Evolutionary conservation across 2,329 filamentous ascomycete genomes (phyloP).

Genomic region (Botryotinia narcissicola): DNA sequence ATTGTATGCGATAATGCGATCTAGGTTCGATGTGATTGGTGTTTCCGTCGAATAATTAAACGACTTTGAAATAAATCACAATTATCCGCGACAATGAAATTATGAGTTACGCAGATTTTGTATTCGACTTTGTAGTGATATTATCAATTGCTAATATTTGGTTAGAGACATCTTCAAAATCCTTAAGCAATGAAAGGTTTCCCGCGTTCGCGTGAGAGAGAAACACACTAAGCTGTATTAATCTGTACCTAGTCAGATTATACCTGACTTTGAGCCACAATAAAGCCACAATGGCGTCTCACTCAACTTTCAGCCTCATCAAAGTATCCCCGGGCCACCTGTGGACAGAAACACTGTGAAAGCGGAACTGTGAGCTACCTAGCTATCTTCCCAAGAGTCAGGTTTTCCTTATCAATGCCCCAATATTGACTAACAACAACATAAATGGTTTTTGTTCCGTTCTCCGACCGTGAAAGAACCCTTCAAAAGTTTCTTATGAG

Average conservation of each 20-base stretch:
- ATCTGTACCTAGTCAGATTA: neutral
- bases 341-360: too few relatives aligned
- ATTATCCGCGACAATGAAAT: neutral
- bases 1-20: neutral
- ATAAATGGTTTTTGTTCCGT: neutral
- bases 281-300: neutral
- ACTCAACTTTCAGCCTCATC: neutral
- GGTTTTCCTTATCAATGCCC: neutral
- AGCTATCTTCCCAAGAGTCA: neutral
- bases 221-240: constrained; percentile 12
- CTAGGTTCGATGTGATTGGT: neutral
- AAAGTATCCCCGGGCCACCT: too few relatives aligned
- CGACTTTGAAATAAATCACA: neutral
- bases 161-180: neutral
- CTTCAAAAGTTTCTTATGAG: neutral
- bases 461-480: neutral
- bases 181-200: constrained; percentile 12
- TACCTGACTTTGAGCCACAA: neutral
- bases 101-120: neutral
- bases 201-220: constrained; percentile 21
- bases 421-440: neutral
- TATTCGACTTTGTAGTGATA: neutral
- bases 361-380: neutral
- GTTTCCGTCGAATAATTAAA: neutral
- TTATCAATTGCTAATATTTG: neutral